A percentile compares a stretch with the other conserved stretches of the same genome.
phyloP scores from a whole-genome alignment of 192 early-diverging fungal genomes.

The Entomortierella lignicola region DNA sequence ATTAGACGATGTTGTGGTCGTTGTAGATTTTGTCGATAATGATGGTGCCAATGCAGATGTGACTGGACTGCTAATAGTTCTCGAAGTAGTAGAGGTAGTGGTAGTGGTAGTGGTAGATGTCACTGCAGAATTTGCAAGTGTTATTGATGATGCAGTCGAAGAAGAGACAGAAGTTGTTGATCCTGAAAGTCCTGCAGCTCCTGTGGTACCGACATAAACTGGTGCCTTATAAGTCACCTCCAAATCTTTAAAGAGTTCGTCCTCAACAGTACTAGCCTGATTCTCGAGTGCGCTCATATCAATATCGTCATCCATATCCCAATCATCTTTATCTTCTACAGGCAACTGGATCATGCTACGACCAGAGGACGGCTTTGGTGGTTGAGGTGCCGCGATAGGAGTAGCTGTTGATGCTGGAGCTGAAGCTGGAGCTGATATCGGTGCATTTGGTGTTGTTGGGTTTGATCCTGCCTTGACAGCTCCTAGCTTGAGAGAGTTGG shows the following conservation, averaged over 20 bases:
- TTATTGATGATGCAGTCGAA: constrained; percentile 29
- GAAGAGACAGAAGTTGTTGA: constrained; percentile 21
- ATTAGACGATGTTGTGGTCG: not conserved
- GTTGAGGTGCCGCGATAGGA: not conserved
- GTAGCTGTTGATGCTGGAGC: not conserved
- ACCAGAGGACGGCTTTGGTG: constrained; percentile 1
- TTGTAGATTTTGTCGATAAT: not conserved
- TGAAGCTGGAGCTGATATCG: not conserved
- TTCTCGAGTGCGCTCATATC: constrained; percentile 25
- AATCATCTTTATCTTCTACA: constrained; percentile 36
- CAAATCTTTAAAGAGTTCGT: constrained; percentile 51
- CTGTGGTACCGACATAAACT: constrained; percentile 19
- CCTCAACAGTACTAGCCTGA: constrained; percentile 19
- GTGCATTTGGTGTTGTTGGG: not conserved
- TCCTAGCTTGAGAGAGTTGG: constrained; percentile 12
- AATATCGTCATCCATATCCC: constrained; percentile 34
- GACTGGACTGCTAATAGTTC: constrained; percentile 4
- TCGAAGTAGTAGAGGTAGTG: constrained; percentile 9
- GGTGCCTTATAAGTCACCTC: constrained; percentile 43
- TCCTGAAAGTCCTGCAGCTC: constrained; percentile 1
- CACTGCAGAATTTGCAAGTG: constrained; percentile 16
- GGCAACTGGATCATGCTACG: constrained; percentile 14
- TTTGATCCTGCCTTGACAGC: not conserved
- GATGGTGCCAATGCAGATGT: no score
- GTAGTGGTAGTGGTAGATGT: constrained; percentile 13